Conservation (phyloP, 352 stramenopile genomes). For the Phytophthora pisi region DNA sequence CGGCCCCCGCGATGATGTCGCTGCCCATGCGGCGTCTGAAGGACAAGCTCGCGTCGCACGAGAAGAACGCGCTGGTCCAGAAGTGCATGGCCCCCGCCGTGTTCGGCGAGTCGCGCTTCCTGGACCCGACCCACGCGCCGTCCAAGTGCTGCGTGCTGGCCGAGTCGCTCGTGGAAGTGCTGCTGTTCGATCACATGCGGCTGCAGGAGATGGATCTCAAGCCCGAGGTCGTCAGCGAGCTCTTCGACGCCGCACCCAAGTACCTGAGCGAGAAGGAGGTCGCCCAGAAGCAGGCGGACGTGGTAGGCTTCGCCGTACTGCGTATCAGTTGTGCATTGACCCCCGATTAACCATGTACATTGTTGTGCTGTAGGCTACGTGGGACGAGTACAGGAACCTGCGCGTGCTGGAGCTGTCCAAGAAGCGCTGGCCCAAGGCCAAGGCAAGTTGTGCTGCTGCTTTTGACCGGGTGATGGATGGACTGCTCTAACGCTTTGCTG, state of each 20-base stretch:
- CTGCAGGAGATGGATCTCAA: slow-evolving; percentile 80
- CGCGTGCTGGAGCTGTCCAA: slow-evolving; percentile 76
- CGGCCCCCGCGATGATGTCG: slow-evolving; percentile 16
- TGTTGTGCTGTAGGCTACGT: slow-evolving; percentile 47
- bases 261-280: slow-evolving; percentile 67
- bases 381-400: slow-evolving; percentile 72
- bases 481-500: background rate
- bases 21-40: slow-evolving; percentile 23
- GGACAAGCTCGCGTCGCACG: slow-evolving; percentile 33
- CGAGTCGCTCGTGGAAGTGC: slow-evolving; percentile 72
- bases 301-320: slow-evolving; percentile 15
- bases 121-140: slow-evolving; percentile 49
- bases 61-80: slow-evolving; percentile 52
- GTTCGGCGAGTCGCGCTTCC: slow-evolving; percentile 68
- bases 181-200: slow-evolving; percentile 72
- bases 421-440: slow-evolving; percentile 66
- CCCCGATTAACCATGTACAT: too few species aligned
- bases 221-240: slow-evolving; percentile 60
- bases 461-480: background rate
- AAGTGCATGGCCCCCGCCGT: slow-evolving; percentile 58
- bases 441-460: slow-evolving; percentile 27
- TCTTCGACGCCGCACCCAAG: slow-evolving; percentile 56
- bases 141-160: slow-evolving; percentile 72
- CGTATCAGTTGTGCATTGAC: background rate
- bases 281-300: slow-evolving; percentile 48